Conservation (phyloP, 116 monocot species). For the Cymodocea nodosa region DNA sequence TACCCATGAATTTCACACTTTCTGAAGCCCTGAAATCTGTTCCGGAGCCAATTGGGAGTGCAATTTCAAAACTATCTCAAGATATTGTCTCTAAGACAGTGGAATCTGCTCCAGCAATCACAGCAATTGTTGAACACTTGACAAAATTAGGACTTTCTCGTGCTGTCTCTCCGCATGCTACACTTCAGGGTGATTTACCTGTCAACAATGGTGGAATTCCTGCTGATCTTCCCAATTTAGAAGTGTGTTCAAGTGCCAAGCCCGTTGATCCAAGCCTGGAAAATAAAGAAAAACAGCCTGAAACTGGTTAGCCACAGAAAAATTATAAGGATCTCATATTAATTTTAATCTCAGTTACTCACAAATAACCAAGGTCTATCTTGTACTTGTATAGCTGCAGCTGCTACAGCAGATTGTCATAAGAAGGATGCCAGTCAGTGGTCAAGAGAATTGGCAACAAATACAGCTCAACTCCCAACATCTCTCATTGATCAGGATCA, state of each 20-base stretch:
- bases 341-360: not conserved
- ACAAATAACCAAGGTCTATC: not conserved
- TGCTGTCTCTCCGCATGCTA: not conserved
- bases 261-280: not conserved
- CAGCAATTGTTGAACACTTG: conserved; percentile 29
- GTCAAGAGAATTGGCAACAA: not conserved
- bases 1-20: conserved; percentile 14
- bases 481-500: not conserved
- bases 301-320: not conserved
- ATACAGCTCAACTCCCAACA: not conserved
- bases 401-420: not conserved
- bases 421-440: not conserved
- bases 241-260: too few relatives aligned
- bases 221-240: not conserved
- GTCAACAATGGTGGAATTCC: not conserved
- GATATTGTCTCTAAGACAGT: conserved; percentile 31
- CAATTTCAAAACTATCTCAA: conserved; percentile 29
- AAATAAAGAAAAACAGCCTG: not conserved
- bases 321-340: not conserved
- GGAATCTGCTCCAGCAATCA: conserved; percentile 25
- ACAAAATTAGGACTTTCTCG: conserved; percentile 24
- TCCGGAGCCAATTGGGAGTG: conserved; percentile 29
- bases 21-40: conserved; percentile 37
- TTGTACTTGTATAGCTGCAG: not conserved
- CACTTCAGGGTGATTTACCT: not conserved